Conservation (phyloP, 176 grass and related monocot genomes). For the Phoenix roebelenii region DNA sequence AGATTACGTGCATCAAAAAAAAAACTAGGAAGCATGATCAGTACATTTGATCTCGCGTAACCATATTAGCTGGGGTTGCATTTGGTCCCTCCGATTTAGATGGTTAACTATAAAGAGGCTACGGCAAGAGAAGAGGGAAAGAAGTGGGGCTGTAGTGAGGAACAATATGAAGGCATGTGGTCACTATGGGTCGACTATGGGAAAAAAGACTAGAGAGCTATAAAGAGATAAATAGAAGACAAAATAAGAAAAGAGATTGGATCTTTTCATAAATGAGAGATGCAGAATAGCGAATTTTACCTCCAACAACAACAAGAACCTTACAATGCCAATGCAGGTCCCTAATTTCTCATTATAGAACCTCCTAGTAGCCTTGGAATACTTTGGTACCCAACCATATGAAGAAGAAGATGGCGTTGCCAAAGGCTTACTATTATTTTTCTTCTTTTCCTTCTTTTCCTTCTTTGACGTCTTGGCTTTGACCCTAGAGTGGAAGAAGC, state of each 20-base stretch:
- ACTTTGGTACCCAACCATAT: conserved; percentile 32
- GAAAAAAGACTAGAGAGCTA: conserved; percentile 10
- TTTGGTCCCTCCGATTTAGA: neutral
- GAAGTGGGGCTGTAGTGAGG: too few relatives aligned
- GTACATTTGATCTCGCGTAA: neutral
- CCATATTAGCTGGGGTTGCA: neutral
- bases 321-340: conserved; percentile 64
- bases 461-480: conserved; percentile 35
- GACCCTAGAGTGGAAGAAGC: conserved; percentile 43
- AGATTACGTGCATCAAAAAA: too few relatives aligned
- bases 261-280: too few relatives aligned
- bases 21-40: too few relatives aligned
- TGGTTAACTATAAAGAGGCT: too few relatives aligned
- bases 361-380: conserved; percentile 84
- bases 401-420: neutral
- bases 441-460: conserved; percentile 10
- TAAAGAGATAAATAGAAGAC: conserved; percentile 14
- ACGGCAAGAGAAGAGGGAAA: too few relatives aligned
- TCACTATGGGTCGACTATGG: too few relatives aligned
- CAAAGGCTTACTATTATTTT: conserved; percentile 33
- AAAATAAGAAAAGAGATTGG: neutral
- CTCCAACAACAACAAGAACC: conserved; percentile 68
- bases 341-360: conserved; percentile 70
- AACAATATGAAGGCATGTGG: too few relatives aligned
- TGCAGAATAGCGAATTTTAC: conserved; percentile 4